Conservation (phyloP, 208 protist genomes). For the Herpetomonas tarakana region DNA sequence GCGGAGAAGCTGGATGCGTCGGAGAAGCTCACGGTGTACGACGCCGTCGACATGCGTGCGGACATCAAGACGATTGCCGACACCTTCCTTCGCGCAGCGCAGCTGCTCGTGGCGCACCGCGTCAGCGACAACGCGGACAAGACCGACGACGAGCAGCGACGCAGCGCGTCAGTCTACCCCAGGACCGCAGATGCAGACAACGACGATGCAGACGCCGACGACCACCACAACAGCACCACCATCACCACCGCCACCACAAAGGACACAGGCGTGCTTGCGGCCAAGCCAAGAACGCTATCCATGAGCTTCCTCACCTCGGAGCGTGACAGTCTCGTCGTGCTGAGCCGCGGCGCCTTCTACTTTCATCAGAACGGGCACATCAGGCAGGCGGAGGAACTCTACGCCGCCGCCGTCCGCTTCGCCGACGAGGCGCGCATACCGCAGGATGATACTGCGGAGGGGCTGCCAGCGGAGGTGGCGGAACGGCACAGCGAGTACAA, state of each 20-base stretch:
- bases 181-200: not conserved
- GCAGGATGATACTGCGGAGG: not conserved
- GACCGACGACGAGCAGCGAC: not conserved
- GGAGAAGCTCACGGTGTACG: slow-evolving; percentile 29
- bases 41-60: slow-evolving; percentile 24
- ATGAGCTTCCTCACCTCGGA: slow-evolving; percentile 14
- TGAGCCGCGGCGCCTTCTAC: slow-evolving; percentile 81
- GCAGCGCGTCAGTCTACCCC: not conserved
- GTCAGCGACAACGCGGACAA: slow-evolving; percentile 27
- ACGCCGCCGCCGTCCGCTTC: slow-evolving; percentile 49
- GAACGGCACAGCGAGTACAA: slow-evolving; percentile 25
- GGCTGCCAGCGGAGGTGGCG: slow-evolving; percentile 14
- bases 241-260: not conserved
- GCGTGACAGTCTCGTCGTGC: slow-evolving; percentile 60
- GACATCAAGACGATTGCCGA: slow-evolving; percentile 19
- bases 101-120: slow-evolving; percentile 34
- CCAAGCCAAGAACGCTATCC: too few relatives aligned
- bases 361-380: slow-evolving; percentile 68
- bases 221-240: too few relatives aligned
- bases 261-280: slow-evolving; percentile 13
- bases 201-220: not conserved
- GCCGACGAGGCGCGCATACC: slow-evolving; percentile 12
- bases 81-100: slow-evolving; percentile 38
- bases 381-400: slow-evolving; percentile 63
- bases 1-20: slow-evolving; percentile 18